phyloP scores from a whole-genome alignment of 768 basidiomycete species.

The Chalciporus sphaerocephalus region DNA sequence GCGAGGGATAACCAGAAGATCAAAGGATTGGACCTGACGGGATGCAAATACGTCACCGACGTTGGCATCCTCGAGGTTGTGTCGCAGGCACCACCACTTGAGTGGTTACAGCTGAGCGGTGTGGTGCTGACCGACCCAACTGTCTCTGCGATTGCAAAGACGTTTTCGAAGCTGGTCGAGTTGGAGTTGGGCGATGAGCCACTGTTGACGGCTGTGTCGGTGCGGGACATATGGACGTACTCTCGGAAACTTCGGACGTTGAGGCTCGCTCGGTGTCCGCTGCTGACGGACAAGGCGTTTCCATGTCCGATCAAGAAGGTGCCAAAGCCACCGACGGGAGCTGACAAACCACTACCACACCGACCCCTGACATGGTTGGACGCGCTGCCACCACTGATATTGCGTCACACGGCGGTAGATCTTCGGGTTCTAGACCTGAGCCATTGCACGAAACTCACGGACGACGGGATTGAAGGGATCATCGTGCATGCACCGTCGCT shows the following conservation, averaged over 20 bases:
- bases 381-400: constrained; percentile 55
- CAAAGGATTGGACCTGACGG: constrained; percentile 70
- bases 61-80: constrained; percentile 72
- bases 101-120: constrained; percentile 71
- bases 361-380: constrained; percentile 60
- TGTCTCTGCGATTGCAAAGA: constrained; percentile 66
- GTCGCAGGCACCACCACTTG: constrained; percentile 59
- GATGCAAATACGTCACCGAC: constrained; percentile 74
- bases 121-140: constrained; percentile 55
- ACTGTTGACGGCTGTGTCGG: constrained; percentile 60
- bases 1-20: constrained; percentile 61
- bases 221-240: constrained; percentile 79
- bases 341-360: constrained; percentile 52
- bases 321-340: constrained; percentile 19
- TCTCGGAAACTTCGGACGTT: constrained; percentile 73
- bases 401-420: constrained; percentile 64
- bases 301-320: constrained; percentile 47
- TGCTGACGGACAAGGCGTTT: constrained; percentile 77
- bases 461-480: constrained; percentile 72
- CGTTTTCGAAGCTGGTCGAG: constrained; percentile 75
- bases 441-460: constrained; percentile 63
- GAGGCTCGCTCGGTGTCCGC: constrained; percentile 71
- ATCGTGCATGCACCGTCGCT: constrained; percentile 72
- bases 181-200: constrained; percentile 73
- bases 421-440: constrained; percentile 78